Percentiles rank a stretch among this genome's conserved stretches.
These are phyloP conservation scores for Blastobotrys ciferrii DNA, from an alignment of 1,139 yeast species.

Conservation along the genomic window DNA sequence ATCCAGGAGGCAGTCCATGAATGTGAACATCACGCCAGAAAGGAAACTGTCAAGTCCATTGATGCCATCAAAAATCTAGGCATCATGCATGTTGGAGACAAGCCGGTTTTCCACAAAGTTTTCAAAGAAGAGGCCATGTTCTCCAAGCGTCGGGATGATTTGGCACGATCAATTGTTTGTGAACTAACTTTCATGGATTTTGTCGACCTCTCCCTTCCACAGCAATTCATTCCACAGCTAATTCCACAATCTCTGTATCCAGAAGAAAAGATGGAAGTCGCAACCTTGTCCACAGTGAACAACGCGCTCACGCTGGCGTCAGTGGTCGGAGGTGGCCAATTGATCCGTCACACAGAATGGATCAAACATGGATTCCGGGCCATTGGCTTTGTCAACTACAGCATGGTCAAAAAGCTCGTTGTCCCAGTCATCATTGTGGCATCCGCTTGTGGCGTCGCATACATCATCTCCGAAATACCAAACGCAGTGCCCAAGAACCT, in stretches of 20 bases:
- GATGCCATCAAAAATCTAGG: conserved; percentile 61
- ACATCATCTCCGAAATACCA: conserved; percentile 76
- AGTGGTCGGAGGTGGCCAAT: conserved; percentile 38
- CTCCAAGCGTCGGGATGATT: conserved; percentile 63
- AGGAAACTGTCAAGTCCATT: conserved; percentile 57
- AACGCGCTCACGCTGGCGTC: conserved; percentile 41
- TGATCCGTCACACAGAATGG: conserved; percentile 31
- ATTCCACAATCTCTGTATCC: conserved; percentile 6
- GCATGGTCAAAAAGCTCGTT: conserved; percentile 38
- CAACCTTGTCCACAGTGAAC: conserved; percentile 38
- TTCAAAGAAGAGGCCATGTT: conserved; percentile 86
- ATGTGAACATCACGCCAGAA: conserved; percentile 69
- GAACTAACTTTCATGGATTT: conserved; percentile 66
- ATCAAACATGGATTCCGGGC: conserved; percentile 30
- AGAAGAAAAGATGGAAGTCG: conserved; percentile 8
- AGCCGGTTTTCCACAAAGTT: conserved; percentile 53
- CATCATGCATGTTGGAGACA: conserved; percentile 46
- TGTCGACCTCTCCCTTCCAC: conserved; percentile 49
- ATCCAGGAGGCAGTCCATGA: conserved; percentile 60
- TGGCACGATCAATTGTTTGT: conserved; percentile 57
- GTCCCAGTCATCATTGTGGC: conserved; percentile 52
- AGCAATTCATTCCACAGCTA: conserved; percentile 16
- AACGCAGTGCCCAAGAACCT: conserved; percentile 84
- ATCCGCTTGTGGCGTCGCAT: conserved; percentile 59
- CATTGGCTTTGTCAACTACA: conserved; percentile 22